Evolutionary conservation across 208 protist genomes (phyloP).

Genomic region (Trypanosoma boissoni): DNA sequence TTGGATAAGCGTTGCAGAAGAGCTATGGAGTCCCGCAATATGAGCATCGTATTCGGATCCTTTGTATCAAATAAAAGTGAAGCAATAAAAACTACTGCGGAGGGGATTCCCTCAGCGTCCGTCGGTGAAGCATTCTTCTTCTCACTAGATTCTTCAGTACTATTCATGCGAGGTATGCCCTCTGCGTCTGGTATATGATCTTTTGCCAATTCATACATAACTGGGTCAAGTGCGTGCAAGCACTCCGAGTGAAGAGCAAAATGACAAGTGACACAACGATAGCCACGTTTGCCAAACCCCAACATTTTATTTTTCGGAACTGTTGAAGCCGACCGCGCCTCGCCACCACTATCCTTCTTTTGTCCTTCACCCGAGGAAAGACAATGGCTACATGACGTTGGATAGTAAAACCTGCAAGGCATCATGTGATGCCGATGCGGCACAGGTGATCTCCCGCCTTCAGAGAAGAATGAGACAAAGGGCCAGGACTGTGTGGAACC

Average conservation of each 20-base stretch:
- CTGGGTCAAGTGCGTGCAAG: slow-evolving; percentile 20
- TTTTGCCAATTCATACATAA: slow-evolving; percentile 6
- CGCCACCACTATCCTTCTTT: slow-evolving; percentile 4
- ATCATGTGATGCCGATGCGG: slow-evolving; percentile 3
- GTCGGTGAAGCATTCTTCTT: too few relatives aligned
- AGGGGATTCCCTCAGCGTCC: background rate
- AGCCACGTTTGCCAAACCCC: slow-evolving; percentile 42
- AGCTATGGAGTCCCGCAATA: slow-evolving; percentile 1
- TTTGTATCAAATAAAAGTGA: slow-evolving; percentile 1
- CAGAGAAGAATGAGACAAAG: background rate
- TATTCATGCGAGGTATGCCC: too few relatives aligned
- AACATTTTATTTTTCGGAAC: slow-evolving; percentile 8
- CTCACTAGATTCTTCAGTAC: too few relatives aligned
- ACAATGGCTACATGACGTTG: slow-evolving; percentile 11
- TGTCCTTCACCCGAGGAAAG: background rate
- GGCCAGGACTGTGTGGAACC: too few relatives aligned
- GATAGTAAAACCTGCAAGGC: slow-evolving; percentile 4
- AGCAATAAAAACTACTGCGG: slow-evolving; percentile 1
- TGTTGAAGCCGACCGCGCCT: background rate
- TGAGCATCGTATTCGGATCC: slow-evolving; percentile 2
- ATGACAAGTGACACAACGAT: slow-evolving; percentile 36
- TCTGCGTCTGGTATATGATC: slow-evolving; percentile 2
- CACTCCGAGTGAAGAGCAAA: slow-evolving; percentile 41
- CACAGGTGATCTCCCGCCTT: background rate
- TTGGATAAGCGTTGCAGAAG: slow-evolving; percentile 9